These are phyloP conservation scores for Diphasiastrum complanatum DNA, from an alignment of 83 land plant genomes.

Conservation along the genomic window DNA sequence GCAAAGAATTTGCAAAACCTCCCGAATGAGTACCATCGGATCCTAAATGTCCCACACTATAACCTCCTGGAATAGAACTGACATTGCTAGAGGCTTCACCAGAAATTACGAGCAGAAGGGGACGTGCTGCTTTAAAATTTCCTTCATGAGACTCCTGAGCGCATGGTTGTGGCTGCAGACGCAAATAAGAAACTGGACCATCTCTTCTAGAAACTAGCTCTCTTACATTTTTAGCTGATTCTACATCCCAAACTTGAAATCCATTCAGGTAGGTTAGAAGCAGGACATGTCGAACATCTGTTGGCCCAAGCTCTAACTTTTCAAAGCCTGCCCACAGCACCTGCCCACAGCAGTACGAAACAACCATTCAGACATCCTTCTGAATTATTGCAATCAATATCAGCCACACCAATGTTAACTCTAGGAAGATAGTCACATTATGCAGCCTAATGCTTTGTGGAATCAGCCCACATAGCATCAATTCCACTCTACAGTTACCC, in stretches of 20 bases:
- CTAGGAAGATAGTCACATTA: no score
- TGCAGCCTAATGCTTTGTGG: no score
- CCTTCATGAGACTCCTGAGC: constrained; percentile 38
- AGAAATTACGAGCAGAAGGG: constrained; percentile 61
- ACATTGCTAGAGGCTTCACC: constrained; percentile 36
- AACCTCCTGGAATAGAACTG: constrained; percentile 17
- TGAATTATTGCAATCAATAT: no score
- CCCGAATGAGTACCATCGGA: constrained; percentile 25
- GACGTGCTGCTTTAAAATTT: constrained; percentile 41
- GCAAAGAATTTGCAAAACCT: constrained; percentile 35
- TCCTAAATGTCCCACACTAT: constrained; percentile 27
- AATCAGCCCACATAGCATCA: no score
- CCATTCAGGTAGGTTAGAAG: constrained; percentile 71
- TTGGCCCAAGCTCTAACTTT: constrained; percentile 57
- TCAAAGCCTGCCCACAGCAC: constrained; percentile 90
- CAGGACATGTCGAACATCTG: constrained; percentile 46
- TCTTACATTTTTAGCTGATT: constrained; percentile 65
- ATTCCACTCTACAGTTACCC: no score
- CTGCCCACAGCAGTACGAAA: no score
- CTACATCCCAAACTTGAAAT: constrained; percentile 93
- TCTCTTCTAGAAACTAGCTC: constrained; percentile 71
- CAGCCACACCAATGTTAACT: no score
- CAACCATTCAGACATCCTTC: no score
- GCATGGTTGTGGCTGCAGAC: constrained; percentile 54
- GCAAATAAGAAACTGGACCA: constrained; percentile 87